Evolutionary conservation across 2,329 filamentous ascomycete species (phyloP).

Genomic region (Botrytis pseudocinerea): DNA sequence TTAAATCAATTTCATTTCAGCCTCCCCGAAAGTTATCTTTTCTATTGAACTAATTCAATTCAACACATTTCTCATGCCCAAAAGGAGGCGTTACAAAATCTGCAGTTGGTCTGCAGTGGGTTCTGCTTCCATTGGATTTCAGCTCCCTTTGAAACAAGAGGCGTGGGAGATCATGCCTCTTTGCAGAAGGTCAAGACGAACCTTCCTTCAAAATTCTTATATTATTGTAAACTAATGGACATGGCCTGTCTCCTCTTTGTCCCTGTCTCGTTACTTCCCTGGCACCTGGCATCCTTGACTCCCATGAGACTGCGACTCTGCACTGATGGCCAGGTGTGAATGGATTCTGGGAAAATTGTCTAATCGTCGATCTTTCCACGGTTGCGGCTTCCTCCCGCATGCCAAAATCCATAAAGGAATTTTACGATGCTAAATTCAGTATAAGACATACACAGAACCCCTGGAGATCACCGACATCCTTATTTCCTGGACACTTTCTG

Average conservation of each 20-base stretch:
- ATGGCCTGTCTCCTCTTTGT: constrained; percentile 8
- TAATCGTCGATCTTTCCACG: constrained; percentile 21
- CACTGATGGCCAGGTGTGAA: neutral
- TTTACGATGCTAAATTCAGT: constrained; percentile 7
- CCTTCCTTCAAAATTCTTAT: constrained; percentile 14
- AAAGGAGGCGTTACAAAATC: constrained; percentile 5
- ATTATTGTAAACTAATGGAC: constrained; percentile 10
- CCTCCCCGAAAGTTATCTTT: constrained; percentile 8
- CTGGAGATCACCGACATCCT: constrained; percentile 8
- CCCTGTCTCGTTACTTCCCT: neutral
- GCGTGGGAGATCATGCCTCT: constrained; percentile 19
- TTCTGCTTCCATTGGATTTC: constrained; percentile 23
- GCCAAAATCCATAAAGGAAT: constrained; percentile 13
- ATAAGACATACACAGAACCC: constrained; percentile 9
- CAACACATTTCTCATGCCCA: neutral
- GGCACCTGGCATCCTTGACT: constrained; percentile 16
- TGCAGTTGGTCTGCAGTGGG: constrained; percentile 2
- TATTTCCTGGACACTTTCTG: neutral
- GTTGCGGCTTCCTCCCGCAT: constrained; percentile 17
- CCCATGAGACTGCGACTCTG: constrained; percentile 20
- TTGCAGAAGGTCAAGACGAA: constrained; percentile 22
- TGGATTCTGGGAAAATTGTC: constrained; percentile 17
- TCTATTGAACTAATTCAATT: neutral
- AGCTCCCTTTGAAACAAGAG: constrained; percentile 18
- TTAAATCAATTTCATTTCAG: constrained; percentile 7